Evolutionary conservation across 768 basidiomycete species (phyloP), one percentile per base, ranked within the genome.

Genomic region (Tulasnella calospora): DNA sequence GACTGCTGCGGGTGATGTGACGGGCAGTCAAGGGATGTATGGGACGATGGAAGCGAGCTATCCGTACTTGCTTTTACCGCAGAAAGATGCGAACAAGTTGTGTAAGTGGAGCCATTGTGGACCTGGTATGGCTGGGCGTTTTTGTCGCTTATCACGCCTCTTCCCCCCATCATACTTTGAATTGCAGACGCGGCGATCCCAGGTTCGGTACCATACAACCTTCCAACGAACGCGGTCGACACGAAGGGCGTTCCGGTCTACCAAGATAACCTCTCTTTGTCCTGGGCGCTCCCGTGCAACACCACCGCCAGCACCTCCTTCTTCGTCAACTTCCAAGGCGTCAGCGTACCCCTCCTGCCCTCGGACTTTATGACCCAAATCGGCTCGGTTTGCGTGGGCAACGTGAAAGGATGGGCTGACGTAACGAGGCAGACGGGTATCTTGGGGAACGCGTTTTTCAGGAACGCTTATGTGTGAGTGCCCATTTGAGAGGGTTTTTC

Each of bases 391-490:
- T 76, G 75, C 40, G 75, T 76, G 38, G 75, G 75, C 35, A 76
- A 76, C 27, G 67, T 76, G 17, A 76, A 70, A 76, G 75, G 75
- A 23, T 76, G 75, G 75, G 51, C 51, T 35, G 75, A 76, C 33
- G 2, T 7, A 0, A 41, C 75, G 38, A 46, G 75, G 27, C 46
- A 46, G 55, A 76, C 75, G 27, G 51, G 38, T n/a, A 70, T 76
- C 33, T 55, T 76, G 51, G 75, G 75, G 5, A 76, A 35, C 21
- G 51, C 57, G 13, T 76, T 76, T 36, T 76, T 47, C 38, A 55
- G 75, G 67, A 61, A 61, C 13, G 75, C 75, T 36, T 76, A 76
- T 44, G 57, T 61, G 75, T 76, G 57, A 70, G 75, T 76, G 1
- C 12, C 23, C 6, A 35, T 2, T 30, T 36, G 10, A 51, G 47